phyloP scores from a whole-genome alignment of 169 alveolate genomes.

The Cryptosporidium andersoni region DNA sequence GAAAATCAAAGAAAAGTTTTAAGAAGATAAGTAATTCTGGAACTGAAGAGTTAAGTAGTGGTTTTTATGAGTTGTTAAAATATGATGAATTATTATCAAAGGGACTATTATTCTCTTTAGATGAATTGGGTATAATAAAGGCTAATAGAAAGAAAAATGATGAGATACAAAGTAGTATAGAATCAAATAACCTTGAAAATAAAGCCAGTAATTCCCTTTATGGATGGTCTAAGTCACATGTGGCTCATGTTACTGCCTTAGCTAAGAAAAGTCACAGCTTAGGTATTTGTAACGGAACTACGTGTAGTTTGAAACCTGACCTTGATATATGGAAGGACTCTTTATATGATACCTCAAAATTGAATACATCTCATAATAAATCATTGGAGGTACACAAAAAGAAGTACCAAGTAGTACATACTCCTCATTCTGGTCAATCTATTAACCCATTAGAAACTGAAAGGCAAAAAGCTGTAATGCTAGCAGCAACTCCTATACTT shows the following conservation, averaged over 20 bases:
- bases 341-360: not conserved
- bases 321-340: conserved; percentile 60
- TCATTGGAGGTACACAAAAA: conserved; percentile 3
- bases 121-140: not conserved
- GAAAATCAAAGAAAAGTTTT: conserved; percentile 19
- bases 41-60: not conserved
- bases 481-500: not conserved
- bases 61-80: not conserved
- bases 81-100: conserved; percentile 3
- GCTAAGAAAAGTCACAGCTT: not conserved
- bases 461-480: conserved; percentile 8
- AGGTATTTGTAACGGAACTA: not conserved
- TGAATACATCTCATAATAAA: not conserved
- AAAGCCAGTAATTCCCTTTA: too few relatives aligned
- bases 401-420: conserved; percentile 4
- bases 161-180: not conserved
- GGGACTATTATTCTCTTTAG: conserved; percentile 35
- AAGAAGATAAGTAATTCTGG: not conserved
- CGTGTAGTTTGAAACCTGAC: not conserved
- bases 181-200: not conserved
- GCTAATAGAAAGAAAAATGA: not conserved
- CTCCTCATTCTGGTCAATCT: conserved; percentile 57
- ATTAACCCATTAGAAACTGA: conserved; percentile 32
- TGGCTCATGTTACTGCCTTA: too few relatives aligned
- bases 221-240: too few relatives aligned